Percentiles rank a stretch among this genome's conserved stretches.
Conservation (phyloP, 169 alveolate genomes). For the Plasmodium fragile region DNA sequence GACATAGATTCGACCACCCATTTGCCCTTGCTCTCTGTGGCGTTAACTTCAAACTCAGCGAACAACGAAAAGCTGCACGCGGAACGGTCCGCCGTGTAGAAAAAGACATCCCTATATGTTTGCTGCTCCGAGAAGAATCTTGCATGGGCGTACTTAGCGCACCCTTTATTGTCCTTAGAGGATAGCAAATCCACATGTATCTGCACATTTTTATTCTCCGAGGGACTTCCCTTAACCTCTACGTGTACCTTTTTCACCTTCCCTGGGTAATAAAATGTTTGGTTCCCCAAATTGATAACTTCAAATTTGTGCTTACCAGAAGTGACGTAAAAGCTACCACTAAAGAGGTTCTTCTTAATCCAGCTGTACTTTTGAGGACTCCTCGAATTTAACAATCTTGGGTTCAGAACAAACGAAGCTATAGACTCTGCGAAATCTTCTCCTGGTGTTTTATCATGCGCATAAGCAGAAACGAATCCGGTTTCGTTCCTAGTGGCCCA, state of each 20-base stretch:
- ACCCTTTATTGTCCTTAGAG: conserved; percentile 69
- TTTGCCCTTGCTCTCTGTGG: conserved; percentile 57
- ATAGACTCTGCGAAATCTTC: conserved; percentile 86
- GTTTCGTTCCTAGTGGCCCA: conserved; percentile 84
- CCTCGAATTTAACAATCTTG: conserved; percentile 78
- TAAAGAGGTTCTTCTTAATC: conserved; percentile 79
- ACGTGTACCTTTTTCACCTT: conserved; percentile 75
- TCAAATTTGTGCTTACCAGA: conserved; percentile 82
- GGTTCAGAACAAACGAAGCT: conserved; percentile 83
- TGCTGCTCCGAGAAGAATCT: conserved; percentile 80
- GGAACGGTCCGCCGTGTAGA: not conserved
- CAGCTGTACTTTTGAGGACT: conserved; percentile 75
- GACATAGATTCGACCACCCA: conserved; percentile 52
- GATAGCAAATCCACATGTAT: conserved; percentile 70
- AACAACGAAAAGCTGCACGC: conserved; percentile 77
- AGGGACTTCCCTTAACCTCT: conserved; percentile 77
- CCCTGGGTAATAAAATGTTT: conserved; percentile 84
- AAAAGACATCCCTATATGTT: conserved; percentile 80
- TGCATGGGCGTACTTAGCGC: conserved; percentile 79
- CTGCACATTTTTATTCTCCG: conserved; percentile 80
- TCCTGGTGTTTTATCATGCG: conserved; percentile 86
- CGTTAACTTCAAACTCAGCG: conserved; percentile 34
- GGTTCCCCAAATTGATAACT: conserved; percentile 85
- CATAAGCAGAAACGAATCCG: conserved; percentile 84
- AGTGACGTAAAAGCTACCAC: conserved; percentile 83